Base-by-base conservation (phyloP, 164 flowering plant genomes). In the Berberis vulgaris region DNA sequence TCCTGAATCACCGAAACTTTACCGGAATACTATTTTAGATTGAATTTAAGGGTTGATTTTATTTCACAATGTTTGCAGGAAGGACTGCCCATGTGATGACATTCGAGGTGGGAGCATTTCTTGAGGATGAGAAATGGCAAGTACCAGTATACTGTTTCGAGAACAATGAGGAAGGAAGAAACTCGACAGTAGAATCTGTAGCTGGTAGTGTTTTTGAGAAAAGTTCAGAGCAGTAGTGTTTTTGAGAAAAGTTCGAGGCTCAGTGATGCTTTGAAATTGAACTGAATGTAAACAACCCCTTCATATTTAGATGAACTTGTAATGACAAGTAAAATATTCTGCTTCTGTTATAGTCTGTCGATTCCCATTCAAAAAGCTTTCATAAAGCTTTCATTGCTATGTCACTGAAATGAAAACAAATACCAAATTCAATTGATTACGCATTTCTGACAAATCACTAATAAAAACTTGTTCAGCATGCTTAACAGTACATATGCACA, bases 61-160 rank as follows among this genome's bases (percentile, higher is more conserved):
- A 10, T 10, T 41, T 41, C 42, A 1, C 13, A 47, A 41, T 9
- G 5, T 40, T n/a, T 2, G 71, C 74, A 81, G 84, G 84, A 40
- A 73, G 67, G 49, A 10, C 57, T 1, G 59, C 70, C 1, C 79
- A 79, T 39, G 82, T 81, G 50, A 81, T 81, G 69, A 81, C 81
- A 7, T 79, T 66, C 45, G 83, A 81, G 58, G 81, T 75, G 41
- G 85, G 85, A 9, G 82, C 81, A 40, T 75, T 60, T 41, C 72
- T 81, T 2, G 71, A 69, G 4, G 82, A 81, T 60, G 55, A 73
- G 1, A 7, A 44, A 2, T 49, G 57, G 63, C 82, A 81, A 57
- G 82, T 82, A 1, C 85, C 85, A 10, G 62, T n/a, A 0, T 79
- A 77, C 62, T 81, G 85, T 55, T 81, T 81, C 67, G 65, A 73